Evolutionary conservation across 805 yeast species (phyloP).

Genomic region (Ogataea dorogensis): DNA sequence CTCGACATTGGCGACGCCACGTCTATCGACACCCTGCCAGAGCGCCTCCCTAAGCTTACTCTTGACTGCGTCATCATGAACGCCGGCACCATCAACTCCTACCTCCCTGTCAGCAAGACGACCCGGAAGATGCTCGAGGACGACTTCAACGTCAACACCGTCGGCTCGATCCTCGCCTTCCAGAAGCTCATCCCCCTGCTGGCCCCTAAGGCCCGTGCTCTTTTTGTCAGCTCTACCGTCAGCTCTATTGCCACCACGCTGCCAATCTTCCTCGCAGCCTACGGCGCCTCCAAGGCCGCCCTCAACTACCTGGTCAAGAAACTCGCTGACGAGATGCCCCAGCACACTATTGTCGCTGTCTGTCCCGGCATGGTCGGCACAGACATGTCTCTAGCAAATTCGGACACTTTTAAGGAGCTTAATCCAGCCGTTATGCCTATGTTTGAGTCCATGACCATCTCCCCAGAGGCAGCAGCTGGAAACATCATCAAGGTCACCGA

Average conservation of each 20-base stretch:
- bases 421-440: too few species aligned
- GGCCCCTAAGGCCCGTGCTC: conserved; percentile 25
- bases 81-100: conserved; percentile 26
- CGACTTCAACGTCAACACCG: conserved; percentile 24
- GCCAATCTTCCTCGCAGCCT: conserved; percentile 25
- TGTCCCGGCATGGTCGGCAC: conserved; percentile 14
- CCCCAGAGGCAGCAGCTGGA: too few species aligned
- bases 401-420: too few species aligned
- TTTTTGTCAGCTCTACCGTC: conserved; percentile 31
- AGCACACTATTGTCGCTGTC: conserved; percentile 20
- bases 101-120: neutral
- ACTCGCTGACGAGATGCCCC: conserved; percentile 27
- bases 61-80: conserved; percentile 38
- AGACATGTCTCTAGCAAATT: too few species aligned
- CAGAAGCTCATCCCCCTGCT: conserved; percentile 32
- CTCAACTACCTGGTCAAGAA: conserved; percentile 30
- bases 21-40: conserved; percentile 20
- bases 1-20: conserved; percentile 23
- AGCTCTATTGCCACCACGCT: conserved; percentile 30
- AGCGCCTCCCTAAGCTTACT: conserved; percentile 16
- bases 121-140: conserved; percentile 1
- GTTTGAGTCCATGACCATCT: too few species aligned
- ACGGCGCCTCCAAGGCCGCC: conserved; percentile 39
- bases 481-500: too few species aligned
- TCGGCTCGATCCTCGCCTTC: conserved; percentile 34